A percentile compares a stretch with the other conserved stretches of the same genome.
phyloP scores from a whole-genome alignment of 2,329 filamentous ascomycete species.

The Periglandula ipomoeae region DNA sequence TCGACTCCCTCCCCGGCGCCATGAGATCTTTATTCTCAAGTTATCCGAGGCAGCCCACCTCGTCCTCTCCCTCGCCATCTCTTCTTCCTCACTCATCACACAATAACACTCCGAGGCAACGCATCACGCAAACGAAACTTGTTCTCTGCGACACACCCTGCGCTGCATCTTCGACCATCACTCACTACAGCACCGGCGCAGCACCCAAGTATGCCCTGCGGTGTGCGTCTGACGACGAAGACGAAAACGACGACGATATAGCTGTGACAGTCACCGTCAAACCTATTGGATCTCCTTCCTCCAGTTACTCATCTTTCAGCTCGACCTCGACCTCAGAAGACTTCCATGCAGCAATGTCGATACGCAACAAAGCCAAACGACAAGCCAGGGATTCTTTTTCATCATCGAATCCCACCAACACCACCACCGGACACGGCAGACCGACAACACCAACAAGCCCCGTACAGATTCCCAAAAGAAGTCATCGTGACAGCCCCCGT shows the following conservation, averaged over 20 bases:
- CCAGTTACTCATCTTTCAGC: conserved; percentile 3
- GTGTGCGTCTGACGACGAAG: background rate
- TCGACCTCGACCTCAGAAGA: conserved; percentile 11
- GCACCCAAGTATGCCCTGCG: conserved; percentile 6
- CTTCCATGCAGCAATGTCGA: conserved; percentile 24
- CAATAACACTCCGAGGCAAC: background rate
- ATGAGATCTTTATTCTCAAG: conserved; percentile 11
- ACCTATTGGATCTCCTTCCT: background rate
- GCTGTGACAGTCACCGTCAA: conserved; percentile 2
- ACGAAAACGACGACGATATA: conserved; percentile 1
- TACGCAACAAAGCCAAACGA: conserved; percentile 22
- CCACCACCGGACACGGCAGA: conserved; percentile 19
- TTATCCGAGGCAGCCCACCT: conserved; percentile 5
- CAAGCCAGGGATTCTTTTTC: conserved; percentile 16
- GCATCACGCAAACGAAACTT: background rate
- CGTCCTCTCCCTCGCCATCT: conserved; percentile 3
- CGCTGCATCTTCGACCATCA: background rate
- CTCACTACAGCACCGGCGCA: background rate
- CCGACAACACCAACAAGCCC: conserved; percentile 36
- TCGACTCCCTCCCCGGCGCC: background rate
- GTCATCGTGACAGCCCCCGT: conserved; percentile 27
- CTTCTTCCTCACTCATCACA: background rate
- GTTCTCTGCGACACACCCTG: background rate
- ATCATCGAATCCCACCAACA: conserved; percentile 18
- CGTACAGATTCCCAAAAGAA: conserved; percentile 43